Conservation (phyloP, 257 asterid species). For the Solanum pinnatisectum region DNA sequence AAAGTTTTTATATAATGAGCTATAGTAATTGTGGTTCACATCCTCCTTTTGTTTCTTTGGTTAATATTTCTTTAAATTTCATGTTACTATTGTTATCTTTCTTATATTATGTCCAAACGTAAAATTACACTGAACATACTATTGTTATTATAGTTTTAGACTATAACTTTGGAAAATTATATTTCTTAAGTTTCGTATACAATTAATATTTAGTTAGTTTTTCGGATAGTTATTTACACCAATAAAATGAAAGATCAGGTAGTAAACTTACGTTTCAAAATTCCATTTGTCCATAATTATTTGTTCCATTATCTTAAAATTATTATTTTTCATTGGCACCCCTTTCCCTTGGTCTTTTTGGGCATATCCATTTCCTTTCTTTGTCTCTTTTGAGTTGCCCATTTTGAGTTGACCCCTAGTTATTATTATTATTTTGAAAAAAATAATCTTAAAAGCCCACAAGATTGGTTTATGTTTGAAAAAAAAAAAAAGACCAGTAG, state of each 20-base stretch:
- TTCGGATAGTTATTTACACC: rapidly evolving
- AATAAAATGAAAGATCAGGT: neutral
- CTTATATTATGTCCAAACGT: rapidly evolving
- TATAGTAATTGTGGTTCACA: neutral
- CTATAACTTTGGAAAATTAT: neutral
- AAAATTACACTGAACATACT: rapidly evolving
- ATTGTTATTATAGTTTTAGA: neutral
- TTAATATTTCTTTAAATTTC: neutral
- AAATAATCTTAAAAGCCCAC: neutral
- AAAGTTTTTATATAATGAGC: neutral
- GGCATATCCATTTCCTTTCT: neutral
- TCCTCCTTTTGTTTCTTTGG: neutral
- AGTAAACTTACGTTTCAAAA: neutral
- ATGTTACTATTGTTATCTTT: neutral
- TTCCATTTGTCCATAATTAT: neutral
- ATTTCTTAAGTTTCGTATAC: rapidly evolving
- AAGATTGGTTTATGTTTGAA: neutral
- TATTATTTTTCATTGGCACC: neutral
- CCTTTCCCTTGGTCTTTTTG: neutral
- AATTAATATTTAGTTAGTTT: neutral
- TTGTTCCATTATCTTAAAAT: neutral
- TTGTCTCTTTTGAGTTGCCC: neutral
- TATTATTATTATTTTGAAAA: neutral
- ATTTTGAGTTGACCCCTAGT: neutral
- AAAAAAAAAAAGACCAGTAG: neutral